Evolutionary conservation across 192 early-diverging fungal genomes (phyloP).

Genomic region (Backusella tuberculispora): DNA sequence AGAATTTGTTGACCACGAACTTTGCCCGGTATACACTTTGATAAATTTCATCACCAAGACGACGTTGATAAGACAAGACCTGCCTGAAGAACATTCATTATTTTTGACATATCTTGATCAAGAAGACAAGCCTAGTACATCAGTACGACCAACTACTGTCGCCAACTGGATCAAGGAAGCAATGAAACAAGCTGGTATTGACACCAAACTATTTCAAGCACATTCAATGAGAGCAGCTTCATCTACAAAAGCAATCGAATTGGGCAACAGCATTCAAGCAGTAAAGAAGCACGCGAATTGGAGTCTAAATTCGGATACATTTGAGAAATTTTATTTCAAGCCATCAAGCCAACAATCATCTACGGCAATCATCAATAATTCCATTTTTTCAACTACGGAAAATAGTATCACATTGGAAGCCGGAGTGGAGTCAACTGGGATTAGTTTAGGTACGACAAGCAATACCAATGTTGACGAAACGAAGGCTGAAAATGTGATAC

Average conservation of each 20-base stretch:
- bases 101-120: neutral
- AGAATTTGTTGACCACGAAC: too few species aligned
- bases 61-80: neutral
- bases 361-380: neutral
- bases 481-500: slow-evolving; percentile 19
- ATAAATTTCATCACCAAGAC: too few species aligned
- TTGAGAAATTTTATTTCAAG: neutral
- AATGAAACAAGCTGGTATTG: neutral
- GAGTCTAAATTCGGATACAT: neutral
- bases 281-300: neutral
- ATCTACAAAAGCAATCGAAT: too few species aligned
- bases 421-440: slow-evolving; percentile 6
- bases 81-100: slow-evolving; percentile 3
- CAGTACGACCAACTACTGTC: neutral
- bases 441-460: slow-evolving; percentile 15
- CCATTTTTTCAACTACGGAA: neutral
- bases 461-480: slow-evolving; percentile 20
- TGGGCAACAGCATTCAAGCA: too few species aligned
- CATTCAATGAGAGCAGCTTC: neutral
- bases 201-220: neutral
- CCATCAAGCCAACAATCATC: neutral
- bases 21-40: too few species aligned
- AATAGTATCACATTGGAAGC: neutral
- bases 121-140: too few species aligned
- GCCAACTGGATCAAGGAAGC: neutral